These are phyloP conservation scores for Candida nemodendra DNA, from an alignment of 805 yeast species.

Conservation along the genomic window DNA sequence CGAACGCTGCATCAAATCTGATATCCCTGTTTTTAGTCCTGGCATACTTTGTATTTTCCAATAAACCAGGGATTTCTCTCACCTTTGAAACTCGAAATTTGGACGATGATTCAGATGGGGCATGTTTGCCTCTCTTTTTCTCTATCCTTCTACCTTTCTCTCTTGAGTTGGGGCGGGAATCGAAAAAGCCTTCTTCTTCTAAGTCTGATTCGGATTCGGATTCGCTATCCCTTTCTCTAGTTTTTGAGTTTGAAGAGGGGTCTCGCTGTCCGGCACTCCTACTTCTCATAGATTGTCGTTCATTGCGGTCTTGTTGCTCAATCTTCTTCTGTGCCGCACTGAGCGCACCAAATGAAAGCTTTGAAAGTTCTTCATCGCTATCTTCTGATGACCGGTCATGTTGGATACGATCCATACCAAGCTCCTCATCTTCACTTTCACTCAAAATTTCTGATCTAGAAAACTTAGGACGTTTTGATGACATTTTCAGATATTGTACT, in stretches of 20 bases:
- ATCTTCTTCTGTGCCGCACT: slow-evolving; percentile 57
- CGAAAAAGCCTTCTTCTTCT: slow-evolving; percentile 28
- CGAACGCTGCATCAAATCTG: slow-evolving; percentile 86
- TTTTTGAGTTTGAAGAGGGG: background rate
- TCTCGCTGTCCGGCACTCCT: slow-evolving; percentile 22
- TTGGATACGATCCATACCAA: slow-evolving; percentile 1
- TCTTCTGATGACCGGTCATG: slow-evolving; percentile 6
- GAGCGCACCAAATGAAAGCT: slow-evolving; percentile 64
- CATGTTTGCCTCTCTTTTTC: slow-evolving; percentile 66
- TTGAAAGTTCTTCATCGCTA: slow-evolving; percentile 46
- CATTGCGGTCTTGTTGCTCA: slow-evolving; percentile 22
- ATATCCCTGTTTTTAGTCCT: slow-evolving; percentile 67
- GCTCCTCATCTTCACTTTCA: slow-evolving; percentile 22
- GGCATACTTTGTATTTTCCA: slow-evolving; percentile 34
- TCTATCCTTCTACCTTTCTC: slow-evolving; percentile 15
- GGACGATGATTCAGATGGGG: slow-evolving; percentile 78
- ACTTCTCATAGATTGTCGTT: slow-evolving; percentile 6
- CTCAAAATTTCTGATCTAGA: slow-evolving; percentile 26
- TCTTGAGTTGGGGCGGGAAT: slow-evolving; percentile 23
- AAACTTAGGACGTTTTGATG: slow-evolving; percentile 23
- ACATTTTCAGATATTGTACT: slow-evolving; percentile 11
- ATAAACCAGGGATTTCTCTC: slow-evolving; percentile 71
- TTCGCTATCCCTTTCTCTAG: background rate
- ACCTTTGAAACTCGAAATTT: slow-evolving; percentile 67
- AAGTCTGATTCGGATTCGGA: slow-evolving; percentile 20